Percentiles rank a stretch among this genome's conserved stretches.
These are phyloP conservation scores for Trichoderma gamsii DNA, from an alignment of 495 filamentous ascomycete genomes.

Conservation along the genomic window DNA sequence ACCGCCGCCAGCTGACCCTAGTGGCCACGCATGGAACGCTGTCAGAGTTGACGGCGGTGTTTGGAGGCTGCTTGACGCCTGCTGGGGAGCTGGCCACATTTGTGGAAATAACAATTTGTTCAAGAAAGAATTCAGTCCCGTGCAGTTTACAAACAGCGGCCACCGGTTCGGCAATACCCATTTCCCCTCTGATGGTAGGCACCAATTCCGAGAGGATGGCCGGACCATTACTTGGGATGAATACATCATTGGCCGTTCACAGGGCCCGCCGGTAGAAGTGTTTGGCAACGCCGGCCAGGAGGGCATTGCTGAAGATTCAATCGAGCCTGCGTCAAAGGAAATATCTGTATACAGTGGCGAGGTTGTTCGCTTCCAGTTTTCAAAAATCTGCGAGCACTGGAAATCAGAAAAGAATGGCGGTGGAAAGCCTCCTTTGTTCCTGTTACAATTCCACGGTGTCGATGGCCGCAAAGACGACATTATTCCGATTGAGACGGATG, in stretches of 20 bases:
- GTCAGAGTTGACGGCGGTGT: constrained; percentile 75
- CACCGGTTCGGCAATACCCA: constrained; percentile 74
- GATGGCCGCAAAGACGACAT: constrained; percentile 66
- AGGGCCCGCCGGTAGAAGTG: constrained; percentile 47
- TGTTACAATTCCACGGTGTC: constrained; percentile 57
- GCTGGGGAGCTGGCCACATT: constrained; percentile 82
- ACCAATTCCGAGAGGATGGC: constrained; percentile 60
- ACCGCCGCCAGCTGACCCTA: constrained; percentile 49
- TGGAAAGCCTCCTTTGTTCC: constrained; percentile 57
- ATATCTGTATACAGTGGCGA: constrained; percentile 49
- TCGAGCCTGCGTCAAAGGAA: constrained; percentile 51
- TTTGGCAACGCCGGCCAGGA: constrained; percentile 48
- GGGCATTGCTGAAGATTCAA: constrained; percentile 55
- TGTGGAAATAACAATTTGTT: constrained; percentile 47
- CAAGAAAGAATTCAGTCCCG: constrained; percentile 58
- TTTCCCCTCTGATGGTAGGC: constrained; percentile 59
- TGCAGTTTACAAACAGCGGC: constrained; percentile 72
- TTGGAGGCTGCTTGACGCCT: constrained; percentile 89
- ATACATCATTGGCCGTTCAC: constrained; percentile 53
- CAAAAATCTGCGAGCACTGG: constrained; percentile 74
- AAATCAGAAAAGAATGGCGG: constrained; percentile 55
- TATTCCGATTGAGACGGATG: constrained; percentile 58
- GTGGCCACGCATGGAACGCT: constrained; percentile 84
- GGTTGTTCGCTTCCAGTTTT: constrained; percentile 67
- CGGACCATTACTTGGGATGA: constrained; percentile 63